These are phyloP conservation scores for Fusarium chlamydosporum DNA, from an alignment of 2,329 filamentous ascomycete species.

Conservation along the genomic window DNA sequence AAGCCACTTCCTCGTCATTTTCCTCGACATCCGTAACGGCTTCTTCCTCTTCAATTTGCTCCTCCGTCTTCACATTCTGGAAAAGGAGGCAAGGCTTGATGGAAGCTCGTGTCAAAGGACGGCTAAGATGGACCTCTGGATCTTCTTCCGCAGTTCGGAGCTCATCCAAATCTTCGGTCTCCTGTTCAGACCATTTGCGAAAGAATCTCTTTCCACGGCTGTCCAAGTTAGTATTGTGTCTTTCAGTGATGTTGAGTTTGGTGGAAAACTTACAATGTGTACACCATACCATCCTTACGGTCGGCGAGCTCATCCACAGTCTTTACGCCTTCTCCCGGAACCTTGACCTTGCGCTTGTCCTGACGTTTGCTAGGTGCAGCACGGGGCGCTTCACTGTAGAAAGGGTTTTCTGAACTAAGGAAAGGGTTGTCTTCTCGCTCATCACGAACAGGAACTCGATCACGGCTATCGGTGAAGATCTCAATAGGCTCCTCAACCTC, in stretches of 20 bases:
- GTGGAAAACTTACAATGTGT: conserved; percentile 76
- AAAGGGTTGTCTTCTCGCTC: conserved; percentile 80
- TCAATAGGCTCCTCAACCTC: conserved; percentile 72
- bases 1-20: conserved; percentile 50
- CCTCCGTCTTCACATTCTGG: conserved; percentile 64
- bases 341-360: conserved; percentile 68
- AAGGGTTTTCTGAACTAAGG: conserved; percentile 77
- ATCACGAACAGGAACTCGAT: conserved; percentile 79
- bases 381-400: conserved; percentile 66
- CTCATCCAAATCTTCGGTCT: conserved; percentile 53
- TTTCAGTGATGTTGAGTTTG: not conserved
- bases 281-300: conserved; percentile 80
- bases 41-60: conserved; percentile 70
- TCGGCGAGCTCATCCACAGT: conserved; percentile 73
- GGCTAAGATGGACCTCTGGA: conserved; percentile 54
- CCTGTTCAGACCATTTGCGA: conserved; percentile 72
- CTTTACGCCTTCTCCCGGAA: conserved; percentile 70
- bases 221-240: conserved; percentile 38
- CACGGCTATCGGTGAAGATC: conserved; percentile 85
- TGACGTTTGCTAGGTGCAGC: conserved; percentile 62
- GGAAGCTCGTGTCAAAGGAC: conserved; percentile 74
- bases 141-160: conserved; percentile 56
- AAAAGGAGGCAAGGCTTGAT: conserved; percentile 82
- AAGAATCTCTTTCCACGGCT: conserved; percentile 87
- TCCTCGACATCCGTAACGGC: conserved; percentile 71